Percentiles rank a stretch among this genome's conserved stretches.
phyloP scores from a whole-genome alignment of 1,139 yeast genomes.

The Casaregolazyma suthepensis region DNA sequence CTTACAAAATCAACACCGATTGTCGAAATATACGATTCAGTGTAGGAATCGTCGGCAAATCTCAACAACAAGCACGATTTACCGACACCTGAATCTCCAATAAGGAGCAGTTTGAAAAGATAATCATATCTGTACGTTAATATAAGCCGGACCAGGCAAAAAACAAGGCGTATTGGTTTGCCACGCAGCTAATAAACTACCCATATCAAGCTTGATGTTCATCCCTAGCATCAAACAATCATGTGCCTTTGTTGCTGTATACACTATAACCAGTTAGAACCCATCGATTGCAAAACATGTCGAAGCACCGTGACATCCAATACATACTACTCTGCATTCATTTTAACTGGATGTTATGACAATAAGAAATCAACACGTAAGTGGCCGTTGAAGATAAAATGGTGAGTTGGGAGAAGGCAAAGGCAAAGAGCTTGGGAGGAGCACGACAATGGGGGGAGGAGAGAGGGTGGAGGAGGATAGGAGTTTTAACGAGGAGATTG shows the following conservation, averaged over 20 bases:
- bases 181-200: background rate
- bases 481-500: background rate
- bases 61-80: constrained; percentile 91
- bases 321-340: constrained; percentile 22
- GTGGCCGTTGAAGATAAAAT: constrained; percentile 2
- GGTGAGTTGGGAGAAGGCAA: background rate
- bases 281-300: background rate
- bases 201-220: background rate
- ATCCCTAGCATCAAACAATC: background rate
- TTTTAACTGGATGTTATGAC: constrained; percentile 3
- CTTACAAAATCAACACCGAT: constrained; percentile 85
- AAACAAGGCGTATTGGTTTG: background rate
- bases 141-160: background rate
- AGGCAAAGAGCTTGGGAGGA: background rate
- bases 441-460: background rate
- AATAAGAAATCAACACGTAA: constrained; percentile 8
- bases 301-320: background rate
- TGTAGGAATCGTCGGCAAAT: constrained; percentile 96
- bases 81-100: constrained; percentile 98
- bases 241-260: background rate
- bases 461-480: background rate
- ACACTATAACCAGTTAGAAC: background rate
- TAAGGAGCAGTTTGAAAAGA: constrained; percentile 84
- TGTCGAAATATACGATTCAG: constrained; percentile 94
- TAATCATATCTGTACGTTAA: constrained; percentile 66